phyloP scores from a whole-genome alignment of 2,329 filamentous ascomycete genomes.

The Nemania abortiva region DNA sequence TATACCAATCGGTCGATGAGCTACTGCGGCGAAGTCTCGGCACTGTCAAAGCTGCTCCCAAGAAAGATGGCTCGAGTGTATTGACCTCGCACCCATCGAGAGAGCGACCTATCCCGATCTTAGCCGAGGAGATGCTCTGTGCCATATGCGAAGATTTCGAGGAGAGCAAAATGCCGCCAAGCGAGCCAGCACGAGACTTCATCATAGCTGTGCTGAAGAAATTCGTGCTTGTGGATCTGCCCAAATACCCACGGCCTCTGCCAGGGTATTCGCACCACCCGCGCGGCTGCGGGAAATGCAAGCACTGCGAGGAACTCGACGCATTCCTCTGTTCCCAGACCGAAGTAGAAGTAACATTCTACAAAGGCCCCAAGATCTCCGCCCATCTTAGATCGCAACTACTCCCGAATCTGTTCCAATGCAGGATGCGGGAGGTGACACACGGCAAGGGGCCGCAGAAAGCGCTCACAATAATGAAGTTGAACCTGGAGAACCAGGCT shows the following conservation, averaged over 20 bases:
- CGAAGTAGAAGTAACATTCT: neutral
- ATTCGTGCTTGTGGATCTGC: conserved; percentile 22
- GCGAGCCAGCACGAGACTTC: conserved; percentile 24
- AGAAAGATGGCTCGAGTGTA: conserved; percentile 1
- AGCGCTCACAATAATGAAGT: conserved; percentile 13
- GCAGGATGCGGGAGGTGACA: neutral
- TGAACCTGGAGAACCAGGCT: neutral
- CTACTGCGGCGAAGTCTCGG: conserved; percentile 15
- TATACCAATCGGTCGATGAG: conserved; percentile 23
- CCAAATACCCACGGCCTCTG: conserved; percentile 8
- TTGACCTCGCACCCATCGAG: neutral
- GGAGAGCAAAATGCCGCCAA: conserved; percentile 16
- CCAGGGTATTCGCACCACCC: conserved; percentile 12
- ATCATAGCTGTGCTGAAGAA: conserved; percentile 25
- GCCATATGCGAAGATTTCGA: conserved; percentile 16
- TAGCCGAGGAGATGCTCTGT: conserved; percentile 21
- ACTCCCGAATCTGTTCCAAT: conserved; percentile 14
- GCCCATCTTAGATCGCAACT: conserved; percentile 15
- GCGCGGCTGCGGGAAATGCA: conserved; percentile 21
- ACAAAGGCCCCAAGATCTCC: neutral
- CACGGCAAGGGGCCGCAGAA: neutral
- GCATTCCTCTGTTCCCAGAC: conserved; percentile 14
- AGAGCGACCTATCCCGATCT: neutral
- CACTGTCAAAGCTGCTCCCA: neutral
- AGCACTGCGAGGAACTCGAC: conserved; percentile 26